A percentile compares a stretch with the other conserved stretches of the same genome.
These are phyloP conservation scores for Amanita exitialis DNA, from an alignment of 768 basidiomycete genomes.

Conservation along the genomic window DNA sequence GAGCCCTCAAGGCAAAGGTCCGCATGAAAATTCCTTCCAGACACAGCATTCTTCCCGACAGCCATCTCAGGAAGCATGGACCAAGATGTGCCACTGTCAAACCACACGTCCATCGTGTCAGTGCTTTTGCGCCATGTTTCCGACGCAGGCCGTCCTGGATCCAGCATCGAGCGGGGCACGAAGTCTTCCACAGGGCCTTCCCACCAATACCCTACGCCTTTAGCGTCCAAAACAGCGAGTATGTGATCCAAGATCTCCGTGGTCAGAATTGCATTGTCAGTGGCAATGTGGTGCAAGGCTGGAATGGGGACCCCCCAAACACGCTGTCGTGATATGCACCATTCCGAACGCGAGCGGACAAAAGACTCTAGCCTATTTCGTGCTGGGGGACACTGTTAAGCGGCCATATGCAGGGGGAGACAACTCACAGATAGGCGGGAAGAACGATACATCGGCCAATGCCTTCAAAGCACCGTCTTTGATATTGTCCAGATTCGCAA, in stretches of 20 bases:
- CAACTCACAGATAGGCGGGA: conserved; percentile 58
- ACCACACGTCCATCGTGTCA: conserved; percentile 99
- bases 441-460: conserved; percentile 62
- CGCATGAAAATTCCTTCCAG: conserved; percentile 35
- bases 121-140: conserved; percentile 66
- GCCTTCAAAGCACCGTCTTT: conserved; percentile 67
- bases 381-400: conserved; percentile 32
- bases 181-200: conserved; percentile 77
- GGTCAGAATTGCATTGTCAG: conserved; percentile 57
- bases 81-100: conserved; percentile 96
- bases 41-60: conserved; percentile 17
- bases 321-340: conserved; percentile 97
- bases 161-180: conserved; percentile 47
- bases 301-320: conserved; percentile 98
- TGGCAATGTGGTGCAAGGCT: conserved; percentile 58
- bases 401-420: background rate
- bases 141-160: conserved; percentile 28
- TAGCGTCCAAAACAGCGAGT: conserved; percentile 56
- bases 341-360: conserved; percentile 83
- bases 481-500: conserved; percentile 82
- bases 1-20: conserved; percentile 93
- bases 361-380: conserved; percentile 84
- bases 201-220: conserved; percentile 90
- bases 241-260: conserved; percentile 62
- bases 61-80: conserved; percentile 49